Base-by-base conservation (phyloP, 2,329 filamentous ascomycete genomes). In the Elsinoe perseae region DNA sequence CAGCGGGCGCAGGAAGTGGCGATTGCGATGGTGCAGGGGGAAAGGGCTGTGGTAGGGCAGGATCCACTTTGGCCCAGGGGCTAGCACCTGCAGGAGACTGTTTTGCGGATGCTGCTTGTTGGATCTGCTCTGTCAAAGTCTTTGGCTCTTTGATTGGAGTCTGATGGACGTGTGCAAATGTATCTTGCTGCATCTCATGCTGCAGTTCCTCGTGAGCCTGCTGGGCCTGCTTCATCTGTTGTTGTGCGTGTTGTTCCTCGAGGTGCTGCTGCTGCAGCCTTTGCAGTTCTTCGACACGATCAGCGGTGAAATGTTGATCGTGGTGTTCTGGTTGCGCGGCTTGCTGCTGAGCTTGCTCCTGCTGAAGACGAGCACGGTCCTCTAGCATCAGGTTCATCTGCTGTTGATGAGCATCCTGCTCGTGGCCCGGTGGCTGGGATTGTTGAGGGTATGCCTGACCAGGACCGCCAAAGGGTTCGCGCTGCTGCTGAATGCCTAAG, bases 1-100 rank as follows among this genome's bases (percentile, higher is more conserved):
- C 90, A 42, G 88, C 89, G 10, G 91, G 92, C 0, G 92, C 91
- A 3, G 91, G 89, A 32, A 96, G 78, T 38, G 90, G 89, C 2
- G 89, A 95, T 20, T 82, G 81, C 1, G 87, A 89, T 54, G 84
- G 83, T 9, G 85, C 82, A 9, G 86, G 84, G 43, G 86, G 87
- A 69, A 85, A 84, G 4, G 87, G 85, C 77, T 87, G 84, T n/a
- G 90, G 87, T 65, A 95, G 79, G 25, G 83, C 85, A 21, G 75
- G 71, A 60, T 83, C 81, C 21, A 78, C 73, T 66, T 82, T 83
- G 27, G 72, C 76, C 81, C 81, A 84, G 16, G 78, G 77, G 10
- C 62, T 61, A 16, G 58, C 52, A 25, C 74, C 69, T 60, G 75
- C 75, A 6, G 77, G 75, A 12, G 80, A 80, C 54, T 83, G 77